These are phyloP conservation scores for Myxozyma neglecta DNA, from an alignment of 805 yeast genomes.

Conservation along the genomic window DNA sequence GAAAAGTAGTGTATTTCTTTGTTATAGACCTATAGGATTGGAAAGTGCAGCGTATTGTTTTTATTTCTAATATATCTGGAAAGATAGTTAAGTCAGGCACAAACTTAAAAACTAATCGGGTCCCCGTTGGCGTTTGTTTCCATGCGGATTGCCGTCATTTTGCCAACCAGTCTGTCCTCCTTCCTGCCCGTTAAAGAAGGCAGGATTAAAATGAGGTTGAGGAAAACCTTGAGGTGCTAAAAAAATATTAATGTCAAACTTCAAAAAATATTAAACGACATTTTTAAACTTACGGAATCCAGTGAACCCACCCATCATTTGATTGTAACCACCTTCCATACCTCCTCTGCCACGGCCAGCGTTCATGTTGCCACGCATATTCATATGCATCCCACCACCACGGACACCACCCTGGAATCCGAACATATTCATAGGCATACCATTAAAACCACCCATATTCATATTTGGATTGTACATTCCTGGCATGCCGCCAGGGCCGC, in stretches of 20 bases:
- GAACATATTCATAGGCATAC: slow-evolving; percentile 29
- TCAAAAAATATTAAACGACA: not conserved
- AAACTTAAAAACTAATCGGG: not conserved
- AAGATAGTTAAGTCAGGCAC: not conserved
- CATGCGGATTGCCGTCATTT: slow-evolving; percentile 32
- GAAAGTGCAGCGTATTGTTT: not conserved
- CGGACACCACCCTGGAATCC: slow-evolving; percentile 23
- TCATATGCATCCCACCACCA: slow-evolving; percentile 30
- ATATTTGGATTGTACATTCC: slow-evolving; percentile 13
- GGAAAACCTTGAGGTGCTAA: slow-evolving; percentile 28
- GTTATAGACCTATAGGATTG: too few relatives aligned
- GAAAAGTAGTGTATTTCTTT: too few relatives aligned
- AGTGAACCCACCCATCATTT: slow-evolving; percentile 12
- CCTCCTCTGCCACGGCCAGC: slow-evolving; percentile 24
- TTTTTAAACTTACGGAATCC: slow-evolving; percentile 20
- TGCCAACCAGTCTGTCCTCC: slow-evolving; percentile 20
- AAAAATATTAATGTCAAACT: not conserved
- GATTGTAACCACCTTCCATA: slow-evolving; percentile 19
- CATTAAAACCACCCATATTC: slow-evolving; percentile 19
- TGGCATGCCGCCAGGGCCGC: slow-evolving; percentile 18
- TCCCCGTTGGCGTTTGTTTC: slow-evolving; percentile 26
- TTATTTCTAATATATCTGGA: not conserved
- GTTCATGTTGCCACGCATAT: slow-evolving; percentile 18
- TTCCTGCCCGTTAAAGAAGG: slow-evolving; percentile 28
- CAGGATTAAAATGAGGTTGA: slow-evolving; percentile 30